Evolutionary conservation across 1,284 basidiomycete species (phyloP).

Genomic region (Ustilago shanxiensis): DNA sequence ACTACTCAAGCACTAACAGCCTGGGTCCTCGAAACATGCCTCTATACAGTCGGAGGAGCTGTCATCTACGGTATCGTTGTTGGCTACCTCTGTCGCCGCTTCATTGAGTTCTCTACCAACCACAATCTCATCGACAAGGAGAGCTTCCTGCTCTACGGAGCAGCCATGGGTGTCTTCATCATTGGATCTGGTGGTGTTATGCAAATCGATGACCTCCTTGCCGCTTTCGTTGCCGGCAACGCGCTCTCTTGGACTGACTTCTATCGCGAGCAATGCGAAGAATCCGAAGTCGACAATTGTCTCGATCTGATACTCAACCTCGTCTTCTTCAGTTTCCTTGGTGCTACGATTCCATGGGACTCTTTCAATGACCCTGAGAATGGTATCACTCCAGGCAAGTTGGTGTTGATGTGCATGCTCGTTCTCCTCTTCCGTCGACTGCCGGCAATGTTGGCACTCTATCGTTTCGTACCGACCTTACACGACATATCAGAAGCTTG

Average conservation of each 20-base stretch:
- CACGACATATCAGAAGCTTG: conserved; percentile 61
- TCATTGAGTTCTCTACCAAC: conserved; percentile 56
- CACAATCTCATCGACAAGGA: conserved; percentile 63
- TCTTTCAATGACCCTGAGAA: conserved; percentile 61
- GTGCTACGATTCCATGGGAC: conserved; percentile 62
- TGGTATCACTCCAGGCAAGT: conserved; percentile 68
- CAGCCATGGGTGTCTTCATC: conserved; percentile 58
- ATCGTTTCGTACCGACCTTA: conserved; percentile 65
- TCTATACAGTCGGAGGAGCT: conserved; percentile 53
- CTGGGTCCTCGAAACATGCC: conserved; percentile 52
- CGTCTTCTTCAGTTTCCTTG: conserved; percentile 70
- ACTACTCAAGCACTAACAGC: conserved; percentile 42
- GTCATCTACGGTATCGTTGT: conserved; percentile 52
- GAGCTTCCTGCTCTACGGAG: conserved; percentile 58
- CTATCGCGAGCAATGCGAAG: conserved; percentile 63
- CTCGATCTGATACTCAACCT: conserved; percentile 61
- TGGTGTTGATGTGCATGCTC: conserved; percentile 70
- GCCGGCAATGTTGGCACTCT: conserved; percentile 63
- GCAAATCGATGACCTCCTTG: conserved; percentile 60
- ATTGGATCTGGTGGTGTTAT: conserved; percentile 57
- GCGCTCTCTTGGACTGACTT: conserved; percentile 64
- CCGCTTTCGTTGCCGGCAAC: conserved; percentile 61
- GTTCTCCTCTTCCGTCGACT: conserved; percentile 71
- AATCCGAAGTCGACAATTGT: conserved; percentile 63
- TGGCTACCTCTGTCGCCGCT: conserved; percentile 47